Conservation (phyloP, 2,329 filamentous ascomycete species). For the Ciborinia camelliae region DNA sequence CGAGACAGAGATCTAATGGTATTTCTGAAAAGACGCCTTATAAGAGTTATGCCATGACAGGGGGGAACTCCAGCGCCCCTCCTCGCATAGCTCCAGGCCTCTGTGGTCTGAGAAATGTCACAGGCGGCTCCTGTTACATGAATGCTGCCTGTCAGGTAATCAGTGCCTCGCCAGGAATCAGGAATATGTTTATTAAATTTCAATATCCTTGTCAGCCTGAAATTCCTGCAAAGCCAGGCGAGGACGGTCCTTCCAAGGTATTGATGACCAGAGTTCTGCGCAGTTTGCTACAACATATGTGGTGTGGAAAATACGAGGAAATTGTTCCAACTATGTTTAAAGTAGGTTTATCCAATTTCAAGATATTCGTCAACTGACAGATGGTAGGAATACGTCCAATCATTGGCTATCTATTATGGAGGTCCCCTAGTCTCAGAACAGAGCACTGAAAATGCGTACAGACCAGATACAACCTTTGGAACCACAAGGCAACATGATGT, state of each 20-base stretch:
- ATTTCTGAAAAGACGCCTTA: conserved; percentile 56
- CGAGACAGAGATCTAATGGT: conserved; percentile 72
- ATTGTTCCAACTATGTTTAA: conserved; percentile 55
- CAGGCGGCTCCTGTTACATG: conserved; percentile 78
- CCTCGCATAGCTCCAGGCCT: conserved; percentile 42
- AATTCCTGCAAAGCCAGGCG: conserved; percentile 62
- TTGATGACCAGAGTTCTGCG: conserved; percentile 58
- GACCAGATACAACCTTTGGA: conserved; percentile 8
- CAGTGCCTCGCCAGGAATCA: conserved; percentile 68
- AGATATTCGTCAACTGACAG: conserved; percentile 12
- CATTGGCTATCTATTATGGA: conserved; percentile 19
- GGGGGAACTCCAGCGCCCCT: conserved; percentile 8
- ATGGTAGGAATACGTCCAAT: conserved; percentile 30
- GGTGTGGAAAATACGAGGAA: conserved; percentile 36
- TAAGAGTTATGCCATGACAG: conserved; percentile 25
- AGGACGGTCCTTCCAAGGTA: conserved; percentile 52
- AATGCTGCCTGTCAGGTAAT: conserved; percentile 86
- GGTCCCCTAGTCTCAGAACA: neutral
- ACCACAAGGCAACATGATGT: conserved; percentile 16
- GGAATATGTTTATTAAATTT: conserved; percentile 57
- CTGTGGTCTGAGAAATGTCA: conserved; percentile 76
- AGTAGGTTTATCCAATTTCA: conserved; percentile 40
- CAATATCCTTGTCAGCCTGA: conserved; percentile 59
- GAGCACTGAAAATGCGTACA: neutral
- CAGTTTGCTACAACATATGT: conserved; percentile 49